Percentiles rank a stretch among this genome's conserved stretches.
Conservation (phyloP, 73 alveolate species). For the Stentor coeruleus region DNA sequence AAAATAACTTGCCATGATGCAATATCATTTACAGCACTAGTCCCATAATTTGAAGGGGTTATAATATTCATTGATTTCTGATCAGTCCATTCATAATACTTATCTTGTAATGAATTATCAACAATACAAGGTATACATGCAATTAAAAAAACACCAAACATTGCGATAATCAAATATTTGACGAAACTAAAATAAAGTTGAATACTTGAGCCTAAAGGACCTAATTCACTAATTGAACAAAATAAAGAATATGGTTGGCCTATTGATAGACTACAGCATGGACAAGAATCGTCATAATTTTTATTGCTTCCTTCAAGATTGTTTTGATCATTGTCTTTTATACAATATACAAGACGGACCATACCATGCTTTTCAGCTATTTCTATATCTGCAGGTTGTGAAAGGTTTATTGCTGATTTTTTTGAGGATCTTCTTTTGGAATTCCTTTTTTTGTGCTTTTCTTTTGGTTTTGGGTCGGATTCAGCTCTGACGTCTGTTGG, state of each 20-base stretch:
- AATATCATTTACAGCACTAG: too few relatives aligned
- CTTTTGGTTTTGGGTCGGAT: too few relatives aligned
- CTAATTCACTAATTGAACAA: background rate
- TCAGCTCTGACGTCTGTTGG: too few relatives aligned
- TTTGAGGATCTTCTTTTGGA: too few relatives aligned
- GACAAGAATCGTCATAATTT: too few relatives aligned
- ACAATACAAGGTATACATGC: background rate
- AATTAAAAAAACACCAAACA: background rate
- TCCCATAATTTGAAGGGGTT: background rate
- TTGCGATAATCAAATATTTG: background rate
- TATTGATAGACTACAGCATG: background rate
- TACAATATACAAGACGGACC: background rate
- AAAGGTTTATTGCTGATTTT: background rate
- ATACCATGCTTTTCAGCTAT: background rate
- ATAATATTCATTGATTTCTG: background rate
- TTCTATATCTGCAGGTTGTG: background rate
- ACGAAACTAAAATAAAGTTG: background rate
- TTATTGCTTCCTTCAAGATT: too few relatives aligned
- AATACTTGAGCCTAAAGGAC: background rate
- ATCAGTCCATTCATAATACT: background rate
- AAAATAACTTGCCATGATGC: background rate
- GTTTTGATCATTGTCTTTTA: background rate
- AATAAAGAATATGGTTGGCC: background rate
- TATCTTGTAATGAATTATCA: background rate
- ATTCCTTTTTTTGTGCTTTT: too few relatives aligned